These are phyloP conservation scores for Hymenoscyphus repandus DNA, from an alignment of 2,329 filamentous ascomycete genomes.

Conservation along the genomic window DNA sequence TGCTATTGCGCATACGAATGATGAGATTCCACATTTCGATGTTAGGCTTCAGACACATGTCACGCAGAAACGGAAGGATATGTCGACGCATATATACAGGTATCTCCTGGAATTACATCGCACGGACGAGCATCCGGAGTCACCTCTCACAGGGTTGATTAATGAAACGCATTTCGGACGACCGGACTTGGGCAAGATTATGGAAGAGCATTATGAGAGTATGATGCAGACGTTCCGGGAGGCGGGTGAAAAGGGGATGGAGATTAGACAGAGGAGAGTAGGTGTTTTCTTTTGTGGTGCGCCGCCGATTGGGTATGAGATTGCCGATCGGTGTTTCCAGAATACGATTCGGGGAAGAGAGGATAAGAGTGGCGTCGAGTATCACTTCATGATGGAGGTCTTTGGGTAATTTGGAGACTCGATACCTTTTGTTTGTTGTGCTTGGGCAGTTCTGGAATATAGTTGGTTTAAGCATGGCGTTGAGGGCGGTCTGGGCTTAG, in stretches of 20 bases:
- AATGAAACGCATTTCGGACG: slow-evolving; percentile 50
- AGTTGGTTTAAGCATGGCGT: no score
- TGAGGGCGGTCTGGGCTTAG: no score
- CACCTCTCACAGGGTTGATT: slow-evolving; percentile 47
- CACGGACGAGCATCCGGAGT: slow-evolving; percentile 45
- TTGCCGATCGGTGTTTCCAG: slow-evolving; percentile 48
- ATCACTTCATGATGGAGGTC: slow-evolving; percentile 54
- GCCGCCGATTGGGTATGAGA: slow-evolving; percentile 48
- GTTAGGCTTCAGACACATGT: slow-evolving; percentile 52
- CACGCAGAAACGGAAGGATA: slow-evolving; percentile 47
- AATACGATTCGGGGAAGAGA: slow-evolving; percentile 45
- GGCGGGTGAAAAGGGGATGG: slow-evolving; percentile 4
- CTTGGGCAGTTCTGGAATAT: no score
- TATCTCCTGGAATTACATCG: slow-evolving; percentile 53
- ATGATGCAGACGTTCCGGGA: slow-evolving; percentile 34
- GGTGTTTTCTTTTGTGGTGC: slow-evolving; percentile 54
- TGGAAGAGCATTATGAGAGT: slow-evolving; percentile 49
- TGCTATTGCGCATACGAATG: slow-evolving; percentile 35
- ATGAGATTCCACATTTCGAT: slow-evolving; percentile 38
- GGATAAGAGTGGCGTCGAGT: slow-evolving; percentile 48
- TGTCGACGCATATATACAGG: slow-evolving; percentile 50
- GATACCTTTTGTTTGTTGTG: no score
- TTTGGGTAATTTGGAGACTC: slow-evolving; percentile 40
- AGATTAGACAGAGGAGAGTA: slow-evolving; percentile 32
- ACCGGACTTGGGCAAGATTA: slow-evolving; percentile 47